Conservation (phyloP, 1,139 yeast species). For the Nakaseomyces uthaithaninus region DNA sequence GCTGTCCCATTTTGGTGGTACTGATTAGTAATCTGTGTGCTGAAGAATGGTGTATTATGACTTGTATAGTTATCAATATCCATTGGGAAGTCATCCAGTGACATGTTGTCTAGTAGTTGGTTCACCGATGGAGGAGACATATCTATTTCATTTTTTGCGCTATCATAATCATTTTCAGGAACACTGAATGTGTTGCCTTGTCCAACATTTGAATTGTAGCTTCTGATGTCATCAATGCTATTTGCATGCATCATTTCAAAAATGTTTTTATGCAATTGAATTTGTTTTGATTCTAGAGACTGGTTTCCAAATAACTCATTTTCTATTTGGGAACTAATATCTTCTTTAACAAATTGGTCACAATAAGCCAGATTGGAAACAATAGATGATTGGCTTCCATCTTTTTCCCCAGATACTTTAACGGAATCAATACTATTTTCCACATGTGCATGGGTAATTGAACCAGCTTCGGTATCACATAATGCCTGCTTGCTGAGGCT, state of each 20-base stretch:
- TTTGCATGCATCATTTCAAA: not conserved
- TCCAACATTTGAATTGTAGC: slow-evolving; percentile 8
- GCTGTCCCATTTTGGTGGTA: not conserved
- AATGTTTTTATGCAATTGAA: not conserved
- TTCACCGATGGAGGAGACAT: slow-evolving; percentile 12
- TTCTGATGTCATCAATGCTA: slow-evolving; percentile 2
- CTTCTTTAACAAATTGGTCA: not conserved
- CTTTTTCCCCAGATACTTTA: too few species aligned
- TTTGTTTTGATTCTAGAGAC: not conserved
- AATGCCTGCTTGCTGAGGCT: too few species aligned
- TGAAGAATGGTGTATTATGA: not conserved
- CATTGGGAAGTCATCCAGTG: slow-evolving; percentile 16
- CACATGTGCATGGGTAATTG: too few species aligned
- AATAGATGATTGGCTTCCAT: too few species aligned
- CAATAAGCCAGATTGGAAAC: not conserved
- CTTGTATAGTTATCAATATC: not conserved
- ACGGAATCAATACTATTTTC: too few species aligned
- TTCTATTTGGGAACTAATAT: not conserved
- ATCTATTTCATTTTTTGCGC: not conserved
- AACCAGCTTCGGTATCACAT: too few species aligned
- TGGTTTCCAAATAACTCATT: not conserved
- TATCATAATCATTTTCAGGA: slow-evolving; percentile 9
- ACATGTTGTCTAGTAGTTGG: slow-evolving; percentile 15
- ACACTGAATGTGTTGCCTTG: too few species aligned
- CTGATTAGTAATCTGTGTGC: slow-evolving; percentile 1